Percentiles rank a stretch among this genome's conserved stretches.
Evolutionary conservation across 2,329 filamentous ascomycete genomes (phyloP).

Genomic region (Trichoderma cornu-damae): DNA sequence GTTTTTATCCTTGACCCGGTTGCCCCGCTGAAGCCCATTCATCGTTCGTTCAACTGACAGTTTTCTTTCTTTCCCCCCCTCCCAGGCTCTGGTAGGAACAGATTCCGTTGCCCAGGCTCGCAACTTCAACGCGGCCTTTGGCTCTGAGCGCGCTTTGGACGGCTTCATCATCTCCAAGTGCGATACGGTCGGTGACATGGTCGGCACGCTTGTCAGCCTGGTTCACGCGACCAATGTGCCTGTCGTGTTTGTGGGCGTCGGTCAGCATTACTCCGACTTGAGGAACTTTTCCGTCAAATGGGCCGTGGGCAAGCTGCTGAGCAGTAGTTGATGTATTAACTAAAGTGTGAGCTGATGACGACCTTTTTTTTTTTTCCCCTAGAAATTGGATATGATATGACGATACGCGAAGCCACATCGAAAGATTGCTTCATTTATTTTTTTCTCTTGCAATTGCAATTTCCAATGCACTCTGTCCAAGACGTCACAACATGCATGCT

Average conservation of each 20-base stretch:
- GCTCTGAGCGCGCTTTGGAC: constrained; percentile 71
- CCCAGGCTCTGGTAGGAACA: constrained; percentile 79
- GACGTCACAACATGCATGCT: not conserved
- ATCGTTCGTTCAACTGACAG: not conserved
- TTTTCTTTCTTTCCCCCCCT: not conserved
- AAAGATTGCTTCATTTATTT: not conserved
- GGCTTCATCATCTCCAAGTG: constrained; percentile 99
- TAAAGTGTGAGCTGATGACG: not conserved
- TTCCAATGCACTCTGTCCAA: not conserved
- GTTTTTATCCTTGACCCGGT: not conserved
- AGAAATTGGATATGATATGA: constrained; percentile 15
- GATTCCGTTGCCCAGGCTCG: constrained; percentile 93
- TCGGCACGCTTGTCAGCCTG: constrained; percentile 89
- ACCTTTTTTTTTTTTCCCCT: not conserved
- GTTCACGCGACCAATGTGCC: constrained; percentile 96
- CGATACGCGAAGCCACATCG: not conserved
- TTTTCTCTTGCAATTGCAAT: not conserved
- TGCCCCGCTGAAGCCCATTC: too few species aligned
- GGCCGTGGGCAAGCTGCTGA: constrained; percentile 62
- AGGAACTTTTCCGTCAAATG: constrained; percentile 65
- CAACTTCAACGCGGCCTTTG: constrained; percentile 94
- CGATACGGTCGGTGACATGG: constrained; percentile 99
- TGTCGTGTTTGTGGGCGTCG: constrained; percentile 80
- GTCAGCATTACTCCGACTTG: constrained; percentile 64
- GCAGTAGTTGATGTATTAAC: constrained; percentile 37